Conservation (phyloP, 352 stramenopile genomes). For the Phytophthora vignae region DNA sequence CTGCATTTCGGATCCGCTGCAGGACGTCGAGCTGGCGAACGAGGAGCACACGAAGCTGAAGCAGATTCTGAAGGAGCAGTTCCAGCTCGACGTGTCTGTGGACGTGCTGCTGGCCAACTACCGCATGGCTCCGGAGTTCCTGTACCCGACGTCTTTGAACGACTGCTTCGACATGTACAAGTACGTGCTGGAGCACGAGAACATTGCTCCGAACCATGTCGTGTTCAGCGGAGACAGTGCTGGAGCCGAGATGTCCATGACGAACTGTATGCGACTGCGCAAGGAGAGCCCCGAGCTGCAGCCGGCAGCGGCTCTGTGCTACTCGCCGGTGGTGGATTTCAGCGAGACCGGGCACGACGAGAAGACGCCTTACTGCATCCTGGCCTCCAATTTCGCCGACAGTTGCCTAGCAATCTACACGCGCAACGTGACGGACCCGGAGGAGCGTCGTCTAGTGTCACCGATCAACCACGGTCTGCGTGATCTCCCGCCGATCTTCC, state of each 20-base stretch:
- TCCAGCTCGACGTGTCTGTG: conserved; percentile 33
- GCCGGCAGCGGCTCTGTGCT: conserved; percentile 31
- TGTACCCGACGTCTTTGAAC: conserved; percentile 48
- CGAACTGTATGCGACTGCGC: conserved; percentile 38
- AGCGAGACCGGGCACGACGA: conserved; percentile 29
- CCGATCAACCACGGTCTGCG: conserved; percentile 45
- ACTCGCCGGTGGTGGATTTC: conserved; percentile 33
- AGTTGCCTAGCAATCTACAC: conserved; percentile 27
- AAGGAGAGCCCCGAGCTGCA: conserved; percentile 26
- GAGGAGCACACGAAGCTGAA: conserved; percentile 30
- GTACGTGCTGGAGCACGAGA: conserved; percentile 38
- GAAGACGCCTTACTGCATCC: conserved; percentile 33
- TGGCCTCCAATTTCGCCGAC: conserved; percentile 35
- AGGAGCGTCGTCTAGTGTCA: conserved; percentile 32
- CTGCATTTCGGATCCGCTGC: conserved; percentile 40
- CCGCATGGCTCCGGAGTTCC: conserved; percentile 52
- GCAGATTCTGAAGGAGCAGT: conserved; percentile 30
- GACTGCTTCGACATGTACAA: conserved; percentile 55
- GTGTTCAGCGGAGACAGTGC: conserved; percentile 57
- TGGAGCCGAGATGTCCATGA: conserved; percentile 48
- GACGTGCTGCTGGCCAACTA: conserved; percentile 65
- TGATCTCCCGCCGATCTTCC: conserved; percentile 41
- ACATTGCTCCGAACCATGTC: conserved; percentile 37
- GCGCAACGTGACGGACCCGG: conserved; percentile 25
- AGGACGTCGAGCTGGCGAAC: conserved; percentile 40